Base-by-base conservation (phyloP, 106 monocot genomes). In the Phalaenopsis equestris region DNA sequence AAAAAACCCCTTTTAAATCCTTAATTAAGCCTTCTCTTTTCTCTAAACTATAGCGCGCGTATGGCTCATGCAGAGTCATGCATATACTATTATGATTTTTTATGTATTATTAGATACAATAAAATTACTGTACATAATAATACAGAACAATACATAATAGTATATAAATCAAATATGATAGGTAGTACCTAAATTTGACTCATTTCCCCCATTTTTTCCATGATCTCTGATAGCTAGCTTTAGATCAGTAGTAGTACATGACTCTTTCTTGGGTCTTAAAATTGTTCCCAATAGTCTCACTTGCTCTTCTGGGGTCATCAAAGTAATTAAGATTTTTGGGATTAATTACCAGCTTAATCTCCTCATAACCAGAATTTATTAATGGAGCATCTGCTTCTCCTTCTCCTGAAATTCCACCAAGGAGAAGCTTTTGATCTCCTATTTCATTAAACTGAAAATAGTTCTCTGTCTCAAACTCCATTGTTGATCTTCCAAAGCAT, bases 231-330 rank as follows among this genome's bases (percentile, higher is more conserved):
- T 52, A 12, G 52, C 52, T 52, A 52, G 52, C 52, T 52, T 10
- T 52, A 52, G 12, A 52, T 52, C 52, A 52, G 52, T 12, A 52
- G n/a, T 73, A 73, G 73, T 72, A 55, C 80, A 80, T 8, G 24
- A 30, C 72, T 45, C 55, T 80, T 45, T 73, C 80, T 73, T 80
- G 80, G 67, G 17, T 19, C 45, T 41, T 37, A 42, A 73, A 65
- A 21, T 21, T 65, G 64, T 21, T 65, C 24, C 64, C 64, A 21
- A n/a, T 65, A 21, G 24, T 21, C 64, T 65, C 64, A 12, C 14
- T 52, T 52, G 12, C 52, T 52, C 52, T 52, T 24, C 64, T 65
- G 64, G 64, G 64, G 8, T 65, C 64, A 21, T 65, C 46, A 19
- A 76, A 76, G 48, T 42, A 43, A 30, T 30, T 30, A 47, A 76